phyloP scores from a whole-genome alignment of 106 monocot species.

The Platanthera zijinensis region DNA sequence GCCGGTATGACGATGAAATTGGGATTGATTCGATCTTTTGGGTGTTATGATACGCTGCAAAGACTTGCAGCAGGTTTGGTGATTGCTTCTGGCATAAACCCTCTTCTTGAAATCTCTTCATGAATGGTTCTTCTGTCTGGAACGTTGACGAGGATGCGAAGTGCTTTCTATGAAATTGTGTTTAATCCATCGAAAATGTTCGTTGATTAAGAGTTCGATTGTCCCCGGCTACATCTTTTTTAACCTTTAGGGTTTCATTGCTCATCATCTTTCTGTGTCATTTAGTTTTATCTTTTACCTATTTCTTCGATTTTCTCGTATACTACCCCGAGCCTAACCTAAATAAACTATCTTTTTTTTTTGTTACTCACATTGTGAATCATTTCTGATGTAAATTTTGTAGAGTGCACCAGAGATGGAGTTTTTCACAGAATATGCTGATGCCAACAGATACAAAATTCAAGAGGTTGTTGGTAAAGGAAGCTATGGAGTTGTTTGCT shows the following conservation, averaged over 20 bases:
- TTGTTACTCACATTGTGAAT: not conserved
- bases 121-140: not conserved
- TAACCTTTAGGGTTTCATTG: not conserved
- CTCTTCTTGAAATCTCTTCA: not conserved
- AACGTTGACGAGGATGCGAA: not conserved
- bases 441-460: constrained; percentile 41
- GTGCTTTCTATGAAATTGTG: not conserved
- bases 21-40: not conserved
- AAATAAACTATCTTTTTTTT: not conserved
- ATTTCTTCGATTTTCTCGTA: not conserved
- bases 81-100: not conserved
- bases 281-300: not conserved
- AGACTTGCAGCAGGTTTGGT: not conserved
- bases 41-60: not conserved
- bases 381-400: not conserved
- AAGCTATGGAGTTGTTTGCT: constrained; percentile 50
- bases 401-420: constrained; percentile 36
- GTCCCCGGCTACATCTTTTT: not conserved
- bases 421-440: constrained; percentile 50
- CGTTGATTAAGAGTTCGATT: not conserved
- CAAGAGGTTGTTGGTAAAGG: constrained; percentile 53
- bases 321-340: not conserved
- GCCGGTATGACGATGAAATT: not conserved
- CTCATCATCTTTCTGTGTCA: not conserved
- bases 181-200: not conserved